Evolutionary conservation across 2,329 filamentous ascomycete species (phyloP).

Genomic region (Aspergillus sp.): DNA sequence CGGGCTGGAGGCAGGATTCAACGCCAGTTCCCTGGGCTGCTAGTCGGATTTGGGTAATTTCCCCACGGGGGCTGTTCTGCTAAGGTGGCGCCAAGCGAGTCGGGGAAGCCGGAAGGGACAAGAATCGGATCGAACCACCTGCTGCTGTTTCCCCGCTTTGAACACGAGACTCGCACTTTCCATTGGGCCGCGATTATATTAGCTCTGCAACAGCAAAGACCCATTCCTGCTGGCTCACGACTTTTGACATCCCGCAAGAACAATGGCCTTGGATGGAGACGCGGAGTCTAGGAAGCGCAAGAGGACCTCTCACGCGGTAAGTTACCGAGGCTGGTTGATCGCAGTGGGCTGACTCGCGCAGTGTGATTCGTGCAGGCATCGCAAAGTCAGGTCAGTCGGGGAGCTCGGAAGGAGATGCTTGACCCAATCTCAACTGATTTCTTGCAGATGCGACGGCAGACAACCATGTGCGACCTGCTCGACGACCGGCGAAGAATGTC

Average conservation of each 20-base stretch:
- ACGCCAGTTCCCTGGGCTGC: neutral
- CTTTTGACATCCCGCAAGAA: neutral
- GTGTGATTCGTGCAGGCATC: slow-evolving; percentile 55
- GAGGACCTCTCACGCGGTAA: slow-evolving; percentile 36
- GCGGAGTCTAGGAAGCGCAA: slow-evolving; percentile 28
- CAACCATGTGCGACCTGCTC: slow-evolving; percentile 46
- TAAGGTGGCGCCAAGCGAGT: neutral
- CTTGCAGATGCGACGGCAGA: slow-evolving; percentile 53
- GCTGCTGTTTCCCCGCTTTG: neutral
- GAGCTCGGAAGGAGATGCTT: neutral
- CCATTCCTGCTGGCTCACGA: neutral
- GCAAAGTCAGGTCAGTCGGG: slow-evolving; percentile 51
- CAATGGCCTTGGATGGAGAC: slow-evolving; percentile 15
- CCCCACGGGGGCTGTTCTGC: slow-evolving; percentile 13
- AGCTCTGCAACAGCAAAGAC: neutral
- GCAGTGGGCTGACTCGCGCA: slow-evolving; percentile 27
- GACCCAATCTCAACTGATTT: slow-evolving; percentile 4
- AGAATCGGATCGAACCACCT: neutral
- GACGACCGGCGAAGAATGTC: slow-evolving; percentile 30
- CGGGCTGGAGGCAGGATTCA: neutral
- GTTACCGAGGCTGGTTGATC: slow-evolving; percentile 1
- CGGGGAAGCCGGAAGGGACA: slow-evolving; percentile 14
- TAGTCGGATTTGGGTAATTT: slow-evolving; percentile 13
- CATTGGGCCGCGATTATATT: slow-evolving; percentile 5
- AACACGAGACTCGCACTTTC: neutral